Base-by-base conservation (phyloP, 1,139 yeast genomes). In the Arxiozyma heterogenica region DNA sequence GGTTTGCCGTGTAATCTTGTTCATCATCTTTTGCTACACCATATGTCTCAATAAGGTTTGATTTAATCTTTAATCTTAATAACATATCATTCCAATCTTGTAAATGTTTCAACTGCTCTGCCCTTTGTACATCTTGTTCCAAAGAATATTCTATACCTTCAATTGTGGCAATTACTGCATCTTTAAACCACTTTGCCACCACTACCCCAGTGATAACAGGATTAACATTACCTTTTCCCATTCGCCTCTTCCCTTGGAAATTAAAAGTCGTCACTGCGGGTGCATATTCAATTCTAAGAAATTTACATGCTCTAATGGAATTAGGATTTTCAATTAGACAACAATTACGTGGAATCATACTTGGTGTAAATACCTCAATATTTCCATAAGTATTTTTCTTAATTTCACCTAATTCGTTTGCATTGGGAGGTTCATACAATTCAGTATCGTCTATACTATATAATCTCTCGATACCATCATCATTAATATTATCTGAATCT, bases 191-290 rank as follows among this genome's bases (percentile, higher is more conserved):
- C 39, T 65, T 64, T 3, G 86, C 84, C 11, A 91, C 82, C 2
- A 93, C 85, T 30, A 90, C 78, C 1, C 98, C 98, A 3, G 84
- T 83, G 52, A 83, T 80, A 54, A 75, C 74, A 0, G 95, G 95
- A 22, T 81, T 81, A 0, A 86, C 83, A 21, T 42, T 41, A 21
- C 49, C 49, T 22, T 46, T 46, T 23, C 49, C 49, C 34, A 20
- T 21, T 11, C 42, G 30, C 4, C 71, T 71, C 18, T 67, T 61
- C 2, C 67, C 65, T 50, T 74, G 76, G 68, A 87, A 93, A 55
- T 87, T 93, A 71, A 94, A 91, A 0, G 94, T 90, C 4, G 84
- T 83, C 4, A 91, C 89, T 0, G 97, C 98, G 50, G 81, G 82
- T 0, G 96, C 98, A 71, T 77, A 90, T 63, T 89, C 96, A 7